A percentile compares a stretch with the other conserved stretches of the same genome.
phyloP scores from a whole-genome alignment of 1,284 basidiomycete genomes.

The Ganoderma leucocontextum region DNA sequence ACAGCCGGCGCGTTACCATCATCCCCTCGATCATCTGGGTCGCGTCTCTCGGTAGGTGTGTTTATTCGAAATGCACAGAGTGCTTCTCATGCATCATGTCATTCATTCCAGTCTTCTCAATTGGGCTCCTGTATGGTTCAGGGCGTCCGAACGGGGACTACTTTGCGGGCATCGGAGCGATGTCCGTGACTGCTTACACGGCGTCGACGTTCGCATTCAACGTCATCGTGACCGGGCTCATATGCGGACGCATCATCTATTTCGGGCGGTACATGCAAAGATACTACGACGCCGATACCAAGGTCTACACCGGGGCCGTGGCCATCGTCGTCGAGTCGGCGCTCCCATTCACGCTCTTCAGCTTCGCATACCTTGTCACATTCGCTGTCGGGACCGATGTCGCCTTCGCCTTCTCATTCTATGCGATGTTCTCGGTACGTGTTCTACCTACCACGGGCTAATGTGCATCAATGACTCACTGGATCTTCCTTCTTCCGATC shows the following conservation, averaged over 20 bases:
- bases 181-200: constrained; percentile 32
- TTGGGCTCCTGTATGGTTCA: constrained; percentile 31
- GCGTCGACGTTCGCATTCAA: constrained; percentile 33
- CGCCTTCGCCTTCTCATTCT: constrained; percentile 32
- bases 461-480: background rate
- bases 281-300: constrained; percentile 3
- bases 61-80: background rate
- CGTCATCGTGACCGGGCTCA: constrained; percentile 31
- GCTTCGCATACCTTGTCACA: constrained; percentile 29
- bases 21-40: constrained; percentile 30
- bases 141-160: constrained; percentile 33
- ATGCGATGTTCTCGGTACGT: constrained; percentile 35
- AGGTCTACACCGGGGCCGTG: constrained; percentile 28
- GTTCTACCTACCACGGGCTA: background rate
- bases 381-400: constrained; percentile 32
- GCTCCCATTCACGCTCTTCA: constrained; percentile 33
- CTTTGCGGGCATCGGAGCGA: constrained; percentile 29
- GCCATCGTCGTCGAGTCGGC: constrained; percentile 35
- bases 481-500: no score
- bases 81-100: background rate
- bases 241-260: constrained; percentile 30
- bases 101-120: constrained; percentile 21
- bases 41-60: constrained; percentile 26
- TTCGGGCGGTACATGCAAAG: constrained; percentile 19
- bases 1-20: constrained; percentile 22